Evolutionary conservation across 805 yeast genomes (phyloP).

Genomic region (Ogataea methylovora): DNA sequence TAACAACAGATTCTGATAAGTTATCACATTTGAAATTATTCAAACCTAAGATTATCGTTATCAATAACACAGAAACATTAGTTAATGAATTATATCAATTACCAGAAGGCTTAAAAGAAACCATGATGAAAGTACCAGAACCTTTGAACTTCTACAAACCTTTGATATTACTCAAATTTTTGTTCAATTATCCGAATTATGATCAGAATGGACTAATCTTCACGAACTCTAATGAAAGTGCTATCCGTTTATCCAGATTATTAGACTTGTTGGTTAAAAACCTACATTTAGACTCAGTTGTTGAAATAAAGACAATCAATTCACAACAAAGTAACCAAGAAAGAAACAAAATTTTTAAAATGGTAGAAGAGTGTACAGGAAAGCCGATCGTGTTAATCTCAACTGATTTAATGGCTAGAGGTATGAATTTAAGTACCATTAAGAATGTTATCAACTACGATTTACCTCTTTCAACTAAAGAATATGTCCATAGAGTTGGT

Average conservation of each 20-base stretch:
- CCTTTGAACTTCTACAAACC: slow-evolving; percentile 55
- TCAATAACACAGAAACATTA: slow-evolving; percentile 44
- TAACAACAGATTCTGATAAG: slow-evolving; percentile 89
- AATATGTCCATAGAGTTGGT: slow-evolving; percentile 93
- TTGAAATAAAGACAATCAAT: slow-evolving; percentile 41
- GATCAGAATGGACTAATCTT: slow-evolving; percentile 47
- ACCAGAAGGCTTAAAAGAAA: slow-evolving; percentile 41
- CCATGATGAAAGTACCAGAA: slow-evolving; percentile 19
- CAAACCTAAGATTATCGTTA: slow-evolving; percentile 67
- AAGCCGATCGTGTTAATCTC: slow-evolving; percentile 42
- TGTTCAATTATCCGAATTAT: slow-evolving; percentile 27
- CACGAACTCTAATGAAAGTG: slow-evolving; percentile 76
- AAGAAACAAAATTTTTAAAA: slow-evolving; percentile 49
- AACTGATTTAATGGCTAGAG: slow-evolving; percentile 94
- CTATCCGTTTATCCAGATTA: slow-evolving; percentile 69
- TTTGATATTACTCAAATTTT: slow-evolving; percentile 52
- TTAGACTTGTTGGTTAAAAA: slow-evolving; percentile 33
- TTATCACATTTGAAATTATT: slow-evolving; percentile 62
- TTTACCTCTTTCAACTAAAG: slow-evolving; percentile 79
- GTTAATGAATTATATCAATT: slow-evolving; percentile 52
- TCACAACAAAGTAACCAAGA: slow-evolving; percentile 46
- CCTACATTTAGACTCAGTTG: slow-evolving; percentile 5
- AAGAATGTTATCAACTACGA: slow-evolving; percentile 84
- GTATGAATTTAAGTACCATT: slow-evolving; percentile 72
- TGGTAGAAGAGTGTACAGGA: slow-evolving; percentile 44